phyloP scores from a whole-genome alignment of 2,329 filamentous ascomycete species.

The Graphilbum fragrans region DNA sequence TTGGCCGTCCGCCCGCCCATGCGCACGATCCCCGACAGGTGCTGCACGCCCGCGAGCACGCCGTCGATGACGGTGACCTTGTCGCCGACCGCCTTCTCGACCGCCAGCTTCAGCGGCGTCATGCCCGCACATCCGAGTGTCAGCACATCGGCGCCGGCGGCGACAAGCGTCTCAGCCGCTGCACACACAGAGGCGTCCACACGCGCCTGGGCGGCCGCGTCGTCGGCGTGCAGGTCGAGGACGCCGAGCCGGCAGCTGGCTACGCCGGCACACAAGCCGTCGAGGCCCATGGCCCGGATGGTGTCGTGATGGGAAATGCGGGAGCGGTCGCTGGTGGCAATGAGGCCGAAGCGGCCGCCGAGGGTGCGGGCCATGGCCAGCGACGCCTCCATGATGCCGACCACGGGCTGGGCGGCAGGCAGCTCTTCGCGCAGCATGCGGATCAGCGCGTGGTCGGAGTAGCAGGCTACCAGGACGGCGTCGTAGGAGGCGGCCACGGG shows the following conservation, averaged over 20 bases:
- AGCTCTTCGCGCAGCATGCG: slow-evolving; percentile 11
- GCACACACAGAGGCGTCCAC: slow-evolving; percentile 4
- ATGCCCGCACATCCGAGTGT: slow-evolving; percentile 11
- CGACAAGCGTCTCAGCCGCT: slow-evolving; percentile 5
- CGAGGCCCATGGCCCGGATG: slow-evolving; percentile 9
- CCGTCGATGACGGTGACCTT: slow-evolving; percentile 10
- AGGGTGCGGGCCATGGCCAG: slow-evolving; percentile 9
- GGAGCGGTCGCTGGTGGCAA: slow-evolving; percentile 9
- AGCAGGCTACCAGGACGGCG: slow-evolving; percentile 12
- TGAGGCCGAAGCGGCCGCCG: slow-evolving; percentile 9
- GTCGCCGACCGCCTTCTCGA: slow-evolving; percentile 9
- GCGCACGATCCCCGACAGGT: slow-evolving; percentile 26
- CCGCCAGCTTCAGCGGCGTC: slow-evolving; percentile 9
- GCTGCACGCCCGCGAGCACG: slow-evolving; percentile 20
- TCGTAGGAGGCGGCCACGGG: slow-evolving; percentile 10
- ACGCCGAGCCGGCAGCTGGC: slow-evolving; percentile 10
- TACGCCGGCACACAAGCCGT: slow-evolving; percentile 8
- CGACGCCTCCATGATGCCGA: slow-evolving; percentile 12
- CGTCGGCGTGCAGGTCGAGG: slow-evolving; percentile 9
- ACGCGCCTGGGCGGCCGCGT: slow-evolving; percentile 1
- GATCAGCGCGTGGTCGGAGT: slow-evolving; percentile 11
- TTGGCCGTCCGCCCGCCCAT: slow-evolving; percentile 18
- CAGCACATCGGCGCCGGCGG: slow-evolving; percentile 8
- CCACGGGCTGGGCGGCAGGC: slow-evolving; percentile 8
- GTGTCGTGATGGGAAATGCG: slow-evolving; percentile 6